Percentiles rank a stretch among this genome's conserved stretches.
Conservation (phyloP, 371 early-diverging fungal genomes). For the Mucor circinelloides region DNA sequence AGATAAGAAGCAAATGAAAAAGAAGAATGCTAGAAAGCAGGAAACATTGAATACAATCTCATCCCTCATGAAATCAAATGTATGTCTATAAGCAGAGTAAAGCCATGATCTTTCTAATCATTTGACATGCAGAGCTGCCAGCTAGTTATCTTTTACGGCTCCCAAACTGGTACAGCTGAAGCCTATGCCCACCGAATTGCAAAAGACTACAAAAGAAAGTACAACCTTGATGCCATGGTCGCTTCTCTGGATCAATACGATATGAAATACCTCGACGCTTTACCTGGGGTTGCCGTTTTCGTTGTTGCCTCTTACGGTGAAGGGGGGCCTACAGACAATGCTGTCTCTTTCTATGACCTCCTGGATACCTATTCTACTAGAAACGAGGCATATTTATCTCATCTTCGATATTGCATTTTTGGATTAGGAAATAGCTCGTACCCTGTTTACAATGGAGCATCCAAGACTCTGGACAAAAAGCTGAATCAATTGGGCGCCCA, state of each 20-base stretch:
- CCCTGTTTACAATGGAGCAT: constrained; percentile 91
- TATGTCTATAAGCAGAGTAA: constrained; percentile 28
- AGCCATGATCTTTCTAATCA: not conserved
- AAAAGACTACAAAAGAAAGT: constrained; percentile 78
- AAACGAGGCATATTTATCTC: constrained; percentile 57
- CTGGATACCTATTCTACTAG: constrained; percentile 67
- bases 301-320: constrained; percentile 90
- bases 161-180: constrained; percentile 97
- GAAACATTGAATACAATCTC: not conserved
- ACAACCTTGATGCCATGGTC: constrained; percentile 75
- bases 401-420: constrained; percentile 80
- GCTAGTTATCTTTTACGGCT: constrained; percentile 87
- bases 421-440: constrained; percentile 98
- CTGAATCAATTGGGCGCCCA: constrained; percentile 73
- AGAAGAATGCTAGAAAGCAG: not conserved
- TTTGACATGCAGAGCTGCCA: constrained; percentile 54
- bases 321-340: constrained; percentile 95
- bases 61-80: not conserved
- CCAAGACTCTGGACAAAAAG: constrained; percentile 65
- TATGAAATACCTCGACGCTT: constrained; percentile 69
- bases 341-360: constrained; percentile 83
- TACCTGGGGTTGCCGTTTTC: constrained; percentile 69
- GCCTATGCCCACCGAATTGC: constrained; percentile 87
- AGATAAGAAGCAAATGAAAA: not conserved
- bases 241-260: constrained; percentile 90